Evolutionary conservation across 768 basidiomycete species (phyloP), one percentile per base, ranked within the genome.

Genomic region (Leccinellum luteum): DNA sequence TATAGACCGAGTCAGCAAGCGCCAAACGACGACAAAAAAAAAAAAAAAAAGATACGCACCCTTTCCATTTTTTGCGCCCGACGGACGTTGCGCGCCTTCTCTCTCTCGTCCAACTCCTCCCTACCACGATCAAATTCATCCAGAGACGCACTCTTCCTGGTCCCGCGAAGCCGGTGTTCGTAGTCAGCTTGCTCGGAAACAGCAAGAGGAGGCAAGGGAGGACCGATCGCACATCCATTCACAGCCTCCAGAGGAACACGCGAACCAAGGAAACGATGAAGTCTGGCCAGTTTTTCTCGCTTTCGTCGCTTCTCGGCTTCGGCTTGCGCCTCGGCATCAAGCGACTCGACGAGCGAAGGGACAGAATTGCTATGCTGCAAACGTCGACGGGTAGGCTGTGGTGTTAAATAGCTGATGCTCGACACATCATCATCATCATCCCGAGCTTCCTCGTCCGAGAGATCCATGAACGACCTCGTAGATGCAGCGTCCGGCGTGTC

Each of bases 1-100:
- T 93, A 66, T 8, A 13, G 14, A 50, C 45, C 54, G 41, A 43
- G 23, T 54, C 48, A 61, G 61, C 47, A 23, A 23, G 31, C 28
- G 48, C 28, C 21, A 28, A 52, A 25, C 27, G 13, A 34, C 1
- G 15, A 9, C 34, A 41, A 28, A 47, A 6, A 3, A 48, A 21
- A 17, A 30, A 30, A 30, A 10, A 41, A 31, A 79, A 30, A n/a
- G n/a, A n/a, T n/a, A n/a, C n/a, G n/a, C 55, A 89, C 91, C 84
- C 89, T 87, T 73, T 92, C 90, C 90, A 94, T 92, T 74, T 93
- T 94, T 67, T 86, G 79, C 38, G 90, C 90, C 51, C 92, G 75
- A 50, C 85, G 80, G 48, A 94, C 90, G 65, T 89, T 89, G 66
- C 87, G 81, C 14, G 87, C 86, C 75, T 90, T 91, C 68, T 92